Evolutionary conservation across 2,329 filamentous ascomycete species (phyloP).

Genomic region (Ophiostoma triangulosporum): DNA sequence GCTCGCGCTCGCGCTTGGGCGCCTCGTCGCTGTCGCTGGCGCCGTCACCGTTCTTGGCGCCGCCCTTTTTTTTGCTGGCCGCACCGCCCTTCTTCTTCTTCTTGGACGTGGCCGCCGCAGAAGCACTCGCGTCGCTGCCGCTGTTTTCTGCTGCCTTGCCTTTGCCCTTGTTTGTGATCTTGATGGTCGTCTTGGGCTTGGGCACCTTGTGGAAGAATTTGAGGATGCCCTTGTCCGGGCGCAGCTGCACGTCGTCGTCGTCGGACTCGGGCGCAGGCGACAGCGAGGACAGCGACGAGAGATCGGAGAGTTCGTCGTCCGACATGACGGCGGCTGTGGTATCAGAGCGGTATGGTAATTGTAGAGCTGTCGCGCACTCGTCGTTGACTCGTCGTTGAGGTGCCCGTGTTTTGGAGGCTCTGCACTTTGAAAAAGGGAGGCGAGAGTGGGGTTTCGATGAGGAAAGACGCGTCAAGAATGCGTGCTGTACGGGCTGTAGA

Average conservation of each 20-base stretch:
- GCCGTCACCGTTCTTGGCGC: neutral
- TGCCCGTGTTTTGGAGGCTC: neutral
- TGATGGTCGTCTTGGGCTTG: conserved; percentile 22
- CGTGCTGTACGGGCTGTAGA: neutral
- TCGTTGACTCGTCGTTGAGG: too few species aligned
- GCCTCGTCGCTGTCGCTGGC: conserved; percentile 44
- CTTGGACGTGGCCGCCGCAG: conserved; percentile 22
- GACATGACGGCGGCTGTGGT: conserved; percentile 38
- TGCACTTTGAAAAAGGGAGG: neutral
- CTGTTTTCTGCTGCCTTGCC: conserved; percentile 12
- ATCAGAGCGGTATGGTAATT: neutral
- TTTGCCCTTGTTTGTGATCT: conserved; percentile 8
- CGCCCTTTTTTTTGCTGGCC: neutral
- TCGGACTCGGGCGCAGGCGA: conserved; percentile 39
- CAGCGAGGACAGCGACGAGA: conserved; percentile 31
- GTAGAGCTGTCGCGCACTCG: too few species aligned
- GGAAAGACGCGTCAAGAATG: neutral
- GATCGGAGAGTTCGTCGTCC: conserved; percentile 47
- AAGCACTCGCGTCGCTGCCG: neutral
- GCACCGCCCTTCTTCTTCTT: conserved; percentile 1
- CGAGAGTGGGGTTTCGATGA: neutral
- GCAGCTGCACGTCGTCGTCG: conserved; percentile 37
- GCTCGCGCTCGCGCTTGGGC: conserved; percentile 57
- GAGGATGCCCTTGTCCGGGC: conserved; percentile 43
- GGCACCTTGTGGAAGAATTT: conserved; percentile 53